A percentile compares a stretch with the other conserved stretches of the same genome.
Conservation (phyloP, 2,329 filamentous ascomycete genomes). For the Trichophyton mentagrophytes region DNA sequence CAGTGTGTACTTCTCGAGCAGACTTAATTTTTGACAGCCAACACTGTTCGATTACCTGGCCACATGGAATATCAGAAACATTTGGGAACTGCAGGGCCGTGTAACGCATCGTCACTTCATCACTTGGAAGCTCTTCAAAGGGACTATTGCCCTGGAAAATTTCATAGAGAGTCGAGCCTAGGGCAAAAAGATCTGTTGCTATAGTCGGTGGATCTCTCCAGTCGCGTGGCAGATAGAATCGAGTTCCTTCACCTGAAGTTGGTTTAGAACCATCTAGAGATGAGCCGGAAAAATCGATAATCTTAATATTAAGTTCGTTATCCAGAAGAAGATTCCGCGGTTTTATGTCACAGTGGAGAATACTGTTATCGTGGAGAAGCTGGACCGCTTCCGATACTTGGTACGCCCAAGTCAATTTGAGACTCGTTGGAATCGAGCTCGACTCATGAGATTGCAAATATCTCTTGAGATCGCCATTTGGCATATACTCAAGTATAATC, state of each 20-base stretch:
- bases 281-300: conserved; percentile 28
- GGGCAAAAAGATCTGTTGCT: conserved; percentile 15
- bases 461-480: conserved; percentile 5
- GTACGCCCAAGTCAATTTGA: conserved; percentile 20
- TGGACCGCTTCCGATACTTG: conserved; percentile 25
- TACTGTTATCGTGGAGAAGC: conserved; percentile 25
- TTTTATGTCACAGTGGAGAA: conserved; percentile 32
- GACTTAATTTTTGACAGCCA: conserved; percentile 14
- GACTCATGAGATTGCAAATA: conserved; percentile 4
- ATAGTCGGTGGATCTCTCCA: conserved; percentile 15
- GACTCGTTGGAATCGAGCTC: conserved; percentile 4
- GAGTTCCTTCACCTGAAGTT: conserved; percentile 12
- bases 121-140: conserved; percentile 15
- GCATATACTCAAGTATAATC: conserved; percentile 7
- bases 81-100: conserved; percentile 13
- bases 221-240: conserved; percentile 16
- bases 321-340: conserved; percentile 31
- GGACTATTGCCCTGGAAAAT: conserved; percentile 13
- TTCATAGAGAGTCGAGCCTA: conserved; percentile 17
- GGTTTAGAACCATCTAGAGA: conserved; percentile 19
- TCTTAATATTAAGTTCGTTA: conserved; percentile 23
- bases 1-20: conserved; percentile 3
- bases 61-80: conserved; percentile 14
- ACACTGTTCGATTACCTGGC: conserved; percentile 15
- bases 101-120: conserved; percentile 13